Evolutionary conservation across 129 eudicot species (phyloP).

Genomic region (Kitagawia praeruptora): DNA sequence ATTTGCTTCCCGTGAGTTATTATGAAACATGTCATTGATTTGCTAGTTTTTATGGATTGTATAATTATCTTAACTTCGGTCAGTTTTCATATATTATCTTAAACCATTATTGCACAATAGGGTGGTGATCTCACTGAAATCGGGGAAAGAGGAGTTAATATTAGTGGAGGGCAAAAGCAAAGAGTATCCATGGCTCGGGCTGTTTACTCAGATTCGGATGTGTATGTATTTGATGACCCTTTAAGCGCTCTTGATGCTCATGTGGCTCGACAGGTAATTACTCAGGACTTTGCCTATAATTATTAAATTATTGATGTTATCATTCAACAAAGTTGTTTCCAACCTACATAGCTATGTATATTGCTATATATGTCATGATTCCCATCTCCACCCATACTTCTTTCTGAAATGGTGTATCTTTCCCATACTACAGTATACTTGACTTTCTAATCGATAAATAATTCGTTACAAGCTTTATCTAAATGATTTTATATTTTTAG

Average conservation of each 20-base stretch:
- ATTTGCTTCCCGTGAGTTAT: slow-evolving; percentile 67
- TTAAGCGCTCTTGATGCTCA: slow-evolving; percentile 96
- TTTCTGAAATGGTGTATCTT: neutral
- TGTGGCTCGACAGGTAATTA: slow-evolving; percentile 77
- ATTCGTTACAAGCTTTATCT: neutral
- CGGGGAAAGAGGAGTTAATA: slow-evolving; percentile 98
- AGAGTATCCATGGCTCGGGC: slow-evolving; percentile 98
- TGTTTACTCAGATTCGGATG: slow-evolving; percentile 86
- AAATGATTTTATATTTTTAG: slow-evolving; percentile 24
- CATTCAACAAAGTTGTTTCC: neutral
- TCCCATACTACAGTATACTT: neutral
- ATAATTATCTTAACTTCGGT: neutral
- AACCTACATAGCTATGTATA: neutral
- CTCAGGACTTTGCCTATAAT: neutral
- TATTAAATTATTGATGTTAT: neutral
- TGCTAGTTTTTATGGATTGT: slow-evolving; percentile 3
- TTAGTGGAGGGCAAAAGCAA: slow-evolving; percentile 98
- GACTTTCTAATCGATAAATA: neutral
- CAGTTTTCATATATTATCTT: neutral
- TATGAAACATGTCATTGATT: neutral
- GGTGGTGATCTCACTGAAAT: slow-evolving; percentile 97
- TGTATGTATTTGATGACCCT: slow-evolving; percentile 89
- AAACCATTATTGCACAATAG: slow-evolving; percentile 22
- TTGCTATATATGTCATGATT: neutral
- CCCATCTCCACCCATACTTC: neutral